Evolutionary conservation across 306 rosid genomes (phyloP).

Genomic region (Prunus persica): DNA sequence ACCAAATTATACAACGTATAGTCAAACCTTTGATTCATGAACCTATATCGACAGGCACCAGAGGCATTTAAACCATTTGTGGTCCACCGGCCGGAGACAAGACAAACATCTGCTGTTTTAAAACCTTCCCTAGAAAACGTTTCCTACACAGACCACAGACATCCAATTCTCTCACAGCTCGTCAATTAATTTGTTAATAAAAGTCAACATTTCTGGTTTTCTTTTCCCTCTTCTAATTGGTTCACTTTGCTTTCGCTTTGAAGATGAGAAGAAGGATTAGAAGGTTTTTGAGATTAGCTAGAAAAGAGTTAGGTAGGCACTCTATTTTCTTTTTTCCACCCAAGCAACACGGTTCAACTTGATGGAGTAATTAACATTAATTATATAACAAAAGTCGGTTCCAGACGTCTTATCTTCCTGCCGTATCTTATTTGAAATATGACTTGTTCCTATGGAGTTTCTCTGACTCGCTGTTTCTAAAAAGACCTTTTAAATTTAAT

Average conservation of each 20-base stretch:
- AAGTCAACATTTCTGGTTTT: background rate
- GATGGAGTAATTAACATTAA: background rate
- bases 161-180: background rate
- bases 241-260: conserved; percentile 8
- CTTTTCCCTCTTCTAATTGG: background rate
- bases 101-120: background rate
- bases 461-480: background rate
- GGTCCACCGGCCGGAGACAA: background rate
- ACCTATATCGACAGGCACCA: background rate
- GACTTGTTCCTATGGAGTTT: background rate
- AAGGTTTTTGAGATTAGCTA: background rate
- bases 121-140: background rate
- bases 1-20: background rate
- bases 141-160: background rate
- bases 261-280: background rate
- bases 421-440: background rate
- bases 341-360: background rate
- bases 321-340: background rate
- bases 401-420: background rate
- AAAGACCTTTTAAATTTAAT: background rate
- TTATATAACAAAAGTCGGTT: background rate
- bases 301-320: background rate
- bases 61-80: background rate
- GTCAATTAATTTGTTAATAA: background rate
- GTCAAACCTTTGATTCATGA: conserved; percentile 1